These are phyloP conservation scores for Pythium pectinolyticum DNA, from an alignment of 352 stramenopile genomes.

Conservation along the genomic window DNA sequence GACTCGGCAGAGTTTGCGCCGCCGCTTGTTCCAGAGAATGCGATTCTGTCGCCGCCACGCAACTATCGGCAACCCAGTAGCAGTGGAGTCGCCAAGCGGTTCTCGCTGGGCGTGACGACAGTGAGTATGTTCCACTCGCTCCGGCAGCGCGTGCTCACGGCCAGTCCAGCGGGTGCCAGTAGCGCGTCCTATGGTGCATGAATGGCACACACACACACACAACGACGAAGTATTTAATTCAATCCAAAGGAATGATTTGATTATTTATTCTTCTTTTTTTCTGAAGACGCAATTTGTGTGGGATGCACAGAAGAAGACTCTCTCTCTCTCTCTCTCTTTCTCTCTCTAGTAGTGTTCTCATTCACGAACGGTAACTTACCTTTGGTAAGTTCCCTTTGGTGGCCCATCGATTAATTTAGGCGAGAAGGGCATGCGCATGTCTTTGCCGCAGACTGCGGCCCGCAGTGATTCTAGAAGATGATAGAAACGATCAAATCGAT, in stretches of 20 bases:
- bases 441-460: background rate
- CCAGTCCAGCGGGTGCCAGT: no score
- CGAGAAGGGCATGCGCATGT: no score
- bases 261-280: no score
- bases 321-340: no score
- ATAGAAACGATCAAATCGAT: background rate
- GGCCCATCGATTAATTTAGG: no score
- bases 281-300: no score
- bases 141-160: conserved; percentile 16
- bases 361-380: no score
- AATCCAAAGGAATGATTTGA: no score
- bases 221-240: background rate
- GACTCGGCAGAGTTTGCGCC: conserved; percentile 4
- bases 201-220: background rate
- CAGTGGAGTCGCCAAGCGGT: conserved; percentile 14
- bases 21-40: conserved; percentile 18
- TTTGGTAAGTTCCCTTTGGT: no score
- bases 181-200: background rate
- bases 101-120: conserved; percentile 9
- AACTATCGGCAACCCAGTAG: background rate
- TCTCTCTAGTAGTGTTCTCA: no score
- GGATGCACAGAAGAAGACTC: no score
- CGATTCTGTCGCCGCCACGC: conserved; percentile 14
- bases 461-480: background rate
- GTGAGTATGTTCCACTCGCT: conserved; percentile 16